Evolutionary conservation across 2,329 filamentous ascomycete genomes (phyloP).

Genomic region (Fusarium xylarioides): DNA sequence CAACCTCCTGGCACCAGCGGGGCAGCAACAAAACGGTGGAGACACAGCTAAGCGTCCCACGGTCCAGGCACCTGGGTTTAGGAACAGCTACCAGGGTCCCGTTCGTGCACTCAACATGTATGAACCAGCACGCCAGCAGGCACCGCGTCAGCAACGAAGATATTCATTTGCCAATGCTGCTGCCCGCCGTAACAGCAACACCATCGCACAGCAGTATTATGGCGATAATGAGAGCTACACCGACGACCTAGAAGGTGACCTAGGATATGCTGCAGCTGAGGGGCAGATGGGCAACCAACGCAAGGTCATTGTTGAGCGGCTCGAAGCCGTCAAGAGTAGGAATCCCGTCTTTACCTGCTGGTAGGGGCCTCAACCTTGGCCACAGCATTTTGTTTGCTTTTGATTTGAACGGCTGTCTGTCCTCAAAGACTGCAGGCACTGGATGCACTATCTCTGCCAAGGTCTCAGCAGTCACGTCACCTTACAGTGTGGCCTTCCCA

Average conservation of each 20-base stretch:
- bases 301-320: slow-evolving; percentile 94
- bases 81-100: slow-evolving; percentile 54
- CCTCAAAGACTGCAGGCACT: not conserved
- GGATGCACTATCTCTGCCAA: not conserved
- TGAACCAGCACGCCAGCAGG: slow-evolving; percentile 53
- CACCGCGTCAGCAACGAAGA: slow-evolving; percentile 57
- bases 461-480: not conserved
- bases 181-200: slow-evolving; percentile 58
- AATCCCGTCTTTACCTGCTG: slow-evolving; percentile 99
- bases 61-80: slow-evolving; percentile 29
- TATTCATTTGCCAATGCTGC: slow-evolving; percentile 63
- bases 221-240: slow-evolving; percentile 67
- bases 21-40: slow-evolving; percentile 24
- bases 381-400: not conserved
- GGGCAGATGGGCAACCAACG: slow-evolving; percentile 91
- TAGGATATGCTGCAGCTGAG: slow-evolving; percentile 93
- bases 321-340: slow-evolving; percentile 94
- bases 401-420: not conserved
- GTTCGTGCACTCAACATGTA: slow-evolving; percentile 55
- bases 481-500: slow-evolving; percentile 4
- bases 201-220: slow-evolving; percentile 63
- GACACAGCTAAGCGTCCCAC: slow-evolving; percentile 36
- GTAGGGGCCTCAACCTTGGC: slow-evolving; percentile 54
- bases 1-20: slow-evolving; percentile 28
- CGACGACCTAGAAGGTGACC: slow-evolving; percentile 87